A percentile compares a stretch with the other conserved stretches of the same genome.
These are phyloP conservation scores for Kurtzmaniella quercitrusa DNA, from an alignment of 1,139 yeast genomes.

Conservation along the genomic window DNA sequence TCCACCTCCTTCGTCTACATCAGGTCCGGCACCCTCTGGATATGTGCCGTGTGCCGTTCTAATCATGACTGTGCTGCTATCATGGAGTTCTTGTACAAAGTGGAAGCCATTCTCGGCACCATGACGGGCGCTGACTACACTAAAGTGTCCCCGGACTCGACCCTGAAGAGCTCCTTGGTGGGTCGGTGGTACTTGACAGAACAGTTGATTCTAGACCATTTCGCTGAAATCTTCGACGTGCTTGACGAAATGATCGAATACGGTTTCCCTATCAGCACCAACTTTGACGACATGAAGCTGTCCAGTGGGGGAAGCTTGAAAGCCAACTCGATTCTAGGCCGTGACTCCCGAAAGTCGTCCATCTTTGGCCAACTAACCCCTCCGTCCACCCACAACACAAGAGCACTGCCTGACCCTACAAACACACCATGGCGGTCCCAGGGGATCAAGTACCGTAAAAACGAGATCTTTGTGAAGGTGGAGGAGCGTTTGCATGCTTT, in stretches of 20 bases:
- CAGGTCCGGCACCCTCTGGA: conserved; percentile 64
- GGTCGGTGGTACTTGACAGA: conserved; percentile 19
- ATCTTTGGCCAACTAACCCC: neutral
- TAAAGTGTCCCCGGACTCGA: neutral
- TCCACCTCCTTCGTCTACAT: conserved; percentile 88
- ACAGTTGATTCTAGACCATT: conserved; percentile 43
- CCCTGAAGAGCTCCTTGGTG: conserved; percentile 2
- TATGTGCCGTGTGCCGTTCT: conserved; percentile 83
- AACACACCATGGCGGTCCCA: conserved; percentile 53
- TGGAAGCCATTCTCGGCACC: conserved; percentile 42
- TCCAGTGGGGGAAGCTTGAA: neutral
- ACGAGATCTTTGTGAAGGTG: conserved; percentile 76
- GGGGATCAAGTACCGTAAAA: conserved; percentile 75
- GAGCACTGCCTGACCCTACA: conserved; percentile 1
- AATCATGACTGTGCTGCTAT: conserved; percentile 82
- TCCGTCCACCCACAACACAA: neutral
- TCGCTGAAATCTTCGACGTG: conserved; percentile 66
- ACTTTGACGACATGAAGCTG: conserved; percentile 19
- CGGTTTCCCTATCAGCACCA: conserved; percentile 79
- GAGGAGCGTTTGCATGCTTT: conserved; percentile 71
- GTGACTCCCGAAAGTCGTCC: neutral
- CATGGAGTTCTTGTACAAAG: conserved; percentile 70
- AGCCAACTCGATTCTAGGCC: neutral
- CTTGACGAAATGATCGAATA: conserved; percentile 75
- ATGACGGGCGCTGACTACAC: conserved; percentile 15